phyloP scores from a whole-genome alignment of 176 grass and related monocot species.

The bread wheat (Triticum aestivum) region DNA sequence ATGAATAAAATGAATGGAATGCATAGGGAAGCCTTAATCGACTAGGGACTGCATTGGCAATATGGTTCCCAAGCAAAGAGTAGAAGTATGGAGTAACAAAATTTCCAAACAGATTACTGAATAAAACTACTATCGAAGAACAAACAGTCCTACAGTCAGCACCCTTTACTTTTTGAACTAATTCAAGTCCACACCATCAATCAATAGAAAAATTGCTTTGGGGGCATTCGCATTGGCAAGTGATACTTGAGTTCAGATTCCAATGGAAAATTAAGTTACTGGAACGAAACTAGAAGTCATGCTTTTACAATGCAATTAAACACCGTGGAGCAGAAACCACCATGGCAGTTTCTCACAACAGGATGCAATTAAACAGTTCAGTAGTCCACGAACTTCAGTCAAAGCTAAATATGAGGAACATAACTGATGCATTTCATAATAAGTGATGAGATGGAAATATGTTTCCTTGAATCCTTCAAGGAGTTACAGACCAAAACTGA shows the following conservation, averaged over 20 bases:
- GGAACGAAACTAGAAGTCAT: background rate
- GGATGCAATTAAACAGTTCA: slow-evolving; percentile 14
- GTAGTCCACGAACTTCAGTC: background rate
- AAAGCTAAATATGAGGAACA: slow-evolving; percentile 2
- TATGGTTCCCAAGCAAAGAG: background rate
- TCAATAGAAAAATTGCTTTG: background rate
- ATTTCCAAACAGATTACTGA: background rate
- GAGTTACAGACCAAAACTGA: slow-evolving; percentile 2
- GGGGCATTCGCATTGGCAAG: background rate
- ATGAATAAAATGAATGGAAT: background rate
- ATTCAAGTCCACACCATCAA: background rate
- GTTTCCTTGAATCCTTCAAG: background rate
- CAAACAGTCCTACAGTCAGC: background rate
- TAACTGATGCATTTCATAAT: background rate
- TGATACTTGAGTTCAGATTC: background rate
- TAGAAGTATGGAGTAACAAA: background rate
- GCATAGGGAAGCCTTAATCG: background rate
- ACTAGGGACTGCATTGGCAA: background rate
- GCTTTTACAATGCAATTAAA: slow-evolving; percentile 20
- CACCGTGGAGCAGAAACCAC: slow-evolving; percentile 13
- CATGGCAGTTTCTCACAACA: background rate
- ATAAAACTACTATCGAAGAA: background rate
- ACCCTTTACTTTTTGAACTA: background rate
- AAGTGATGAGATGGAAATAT: background rate
- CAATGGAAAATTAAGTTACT: background rate